These are phyloP conservation scores for Dentipellis fragilis DNA, from an alignment of 768 basidiomycete genomes.

Conservation along the genomic window DNA sequence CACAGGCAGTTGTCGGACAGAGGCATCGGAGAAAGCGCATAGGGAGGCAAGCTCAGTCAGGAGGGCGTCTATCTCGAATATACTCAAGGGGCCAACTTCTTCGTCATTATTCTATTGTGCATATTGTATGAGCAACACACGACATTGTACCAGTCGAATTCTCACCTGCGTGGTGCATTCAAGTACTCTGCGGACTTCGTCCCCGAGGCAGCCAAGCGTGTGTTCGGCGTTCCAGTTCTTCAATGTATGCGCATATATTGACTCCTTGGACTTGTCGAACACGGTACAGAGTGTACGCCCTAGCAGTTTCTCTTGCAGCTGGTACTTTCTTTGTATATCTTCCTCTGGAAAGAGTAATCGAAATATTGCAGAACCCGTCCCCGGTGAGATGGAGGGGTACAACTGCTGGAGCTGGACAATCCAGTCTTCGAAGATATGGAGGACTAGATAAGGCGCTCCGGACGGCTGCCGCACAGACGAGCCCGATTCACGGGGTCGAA, in stretches of 20 bases:
- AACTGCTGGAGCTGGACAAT: neutral
- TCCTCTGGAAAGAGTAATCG: conserved; percentile 81
- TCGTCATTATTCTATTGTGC: conserved; percentile 16
- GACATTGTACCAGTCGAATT: neutral
- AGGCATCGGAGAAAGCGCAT: conserved; percentile 47
- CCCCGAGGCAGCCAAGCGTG: conserved; percentile 60
- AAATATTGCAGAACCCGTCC: conserved; percentile 33
- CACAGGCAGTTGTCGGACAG: conserved; percentile 29
- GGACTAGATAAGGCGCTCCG: neutral
- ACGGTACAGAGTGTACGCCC: conserved; percentile 40
- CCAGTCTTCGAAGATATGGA: neutral
- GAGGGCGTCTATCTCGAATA: conserved; percentile 49
- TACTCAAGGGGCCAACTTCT: conserved; percentile 29
- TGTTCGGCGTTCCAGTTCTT: conserved; percentile 31
- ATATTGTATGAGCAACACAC: neutral
- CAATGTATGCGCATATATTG: conserved; percentile 19
- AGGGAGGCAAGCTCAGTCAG: conserved; percentile 67
- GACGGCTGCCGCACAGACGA: neutral
- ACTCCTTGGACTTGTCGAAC: conserved; percentile 18
- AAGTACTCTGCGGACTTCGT: conserved; percentile 43
- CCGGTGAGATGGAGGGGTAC: neutral
- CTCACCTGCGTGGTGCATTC: conserved; percentile 30
- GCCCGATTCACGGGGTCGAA: neutral
- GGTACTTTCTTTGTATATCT: conserved; percentile 59
- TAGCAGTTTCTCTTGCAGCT: conserved; percentile 59